phyloP scores from a whole-genome alignment of 2,329 filamentous ascomycete species.

The Amphichorda felina region DNA sequence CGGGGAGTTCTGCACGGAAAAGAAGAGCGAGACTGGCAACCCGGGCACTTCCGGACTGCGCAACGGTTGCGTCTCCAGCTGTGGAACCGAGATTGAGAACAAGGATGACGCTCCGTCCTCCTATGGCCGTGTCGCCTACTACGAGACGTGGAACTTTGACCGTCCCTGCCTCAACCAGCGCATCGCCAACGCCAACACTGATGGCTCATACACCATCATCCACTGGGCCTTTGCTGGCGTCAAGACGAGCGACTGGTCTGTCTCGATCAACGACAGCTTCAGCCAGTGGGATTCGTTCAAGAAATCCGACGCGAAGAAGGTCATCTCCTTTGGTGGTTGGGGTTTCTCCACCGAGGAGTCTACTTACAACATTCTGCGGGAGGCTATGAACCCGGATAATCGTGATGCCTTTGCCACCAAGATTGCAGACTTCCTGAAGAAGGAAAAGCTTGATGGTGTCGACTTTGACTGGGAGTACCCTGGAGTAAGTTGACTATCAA shows the following conservation, averaged over 20 bases:
- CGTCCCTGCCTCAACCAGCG: constrained; percentile 17
- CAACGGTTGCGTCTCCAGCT: constrained; percentile 17
- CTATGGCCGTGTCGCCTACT: constrained; percentile 23
- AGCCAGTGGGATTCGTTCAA: constrained; percentile 2
- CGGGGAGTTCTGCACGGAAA: constrained; percentile 15
- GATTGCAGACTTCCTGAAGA: too few relatives aligned
- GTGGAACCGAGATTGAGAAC: constrained; percentile 18
- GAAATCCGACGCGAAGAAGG: constrained; percentile 7
- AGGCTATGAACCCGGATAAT: constrained; percentile 20
- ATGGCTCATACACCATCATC: constrained; percentile 1
- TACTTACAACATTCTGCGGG: constrained; percentile 14
- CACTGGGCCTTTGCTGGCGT: background rate
- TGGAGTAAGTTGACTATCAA: too few relatives aligned
- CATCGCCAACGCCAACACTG: constrained; percentile 7
- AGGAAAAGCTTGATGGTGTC: constrained; percentile 7
- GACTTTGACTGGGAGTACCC: constrained; percentile 8
- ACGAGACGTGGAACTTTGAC: constrained; percentile 17
- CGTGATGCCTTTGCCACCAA: constrained; percentile 18
- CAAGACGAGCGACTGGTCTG: background rate
- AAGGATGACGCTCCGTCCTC: too few relatives aligned
- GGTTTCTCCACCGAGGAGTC: constrained; percentile 14
- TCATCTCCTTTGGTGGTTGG: constrained; percentile 25
- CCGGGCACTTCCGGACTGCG: constrained; percentile 13
- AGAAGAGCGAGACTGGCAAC: constrained; percentile 11
- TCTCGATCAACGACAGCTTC: background rate